A percentile compares a stretch with the other conserved stretches of the same genome.
phyloP scores from a whole-genome alignment of 495 filamentous ascomycete species.

The Xeromyces bisporus region DNA sequence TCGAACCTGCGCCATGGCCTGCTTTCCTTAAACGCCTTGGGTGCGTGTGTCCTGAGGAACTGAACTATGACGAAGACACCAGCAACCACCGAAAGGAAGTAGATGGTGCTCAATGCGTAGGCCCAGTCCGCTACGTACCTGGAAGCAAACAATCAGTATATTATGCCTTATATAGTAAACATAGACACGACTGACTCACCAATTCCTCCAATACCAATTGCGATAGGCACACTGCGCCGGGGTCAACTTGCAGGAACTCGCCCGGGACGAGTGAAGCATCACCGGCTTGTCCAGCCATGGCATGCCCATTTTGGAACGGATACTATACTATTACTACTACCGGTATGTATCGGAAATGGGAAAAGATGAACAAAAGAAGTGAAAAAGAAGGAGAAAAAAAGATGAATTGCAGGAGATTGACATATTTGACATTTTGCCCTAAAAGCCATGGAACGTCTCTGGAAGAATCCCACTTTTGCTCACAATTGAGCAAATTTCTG shows the following conservation, averaged over 20 bases:
- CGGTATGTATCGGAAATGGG: background rate
- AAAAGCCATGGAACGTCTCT: too few relatives aligned
- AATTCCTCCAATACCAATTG: conserved; percentile 28
- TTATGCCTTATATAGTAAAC: background rate
- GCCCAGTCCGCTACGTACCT: conserved; percentile 38
- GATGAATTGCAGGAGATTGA: too few relatives aligned
- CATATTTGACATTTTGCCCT: too few relatives aligned
- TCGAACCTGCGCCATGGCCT: conserved; percentile 11
- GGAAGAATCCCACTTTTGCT: too few relatives aligned
- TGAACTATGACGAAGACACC: conserved; percentile 28
- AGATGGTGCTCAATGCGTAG: conserved; percentile 31
- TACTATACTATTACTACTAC: conserved; percentile 1
- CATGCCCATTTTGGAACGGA: background rate
- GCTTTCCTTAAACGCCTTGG: conserved; percentile 4
- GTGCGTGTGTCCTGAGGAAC: conserved; percentile 9
- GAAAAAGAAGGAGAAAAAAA: background rate
- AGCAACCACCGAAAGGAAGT: conserved; percentile 31
- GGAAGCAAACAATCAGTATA: background rate
- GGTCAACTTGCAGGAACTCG: conserved; percentile 25
- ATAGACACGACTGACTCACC: conserved; percentile 11
- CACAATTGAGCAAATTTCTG: conserved; percentile 12
- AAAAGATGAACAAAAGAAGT: background rate
- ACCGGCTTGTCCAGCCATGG: conserved; percentile 32
- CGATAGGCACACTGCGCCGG: conserved; percentile 32
- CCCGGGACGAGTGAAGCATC: conserved; percentile 27